Evolutionary conservation across 2,329 filamentous ascomycete genomes (phyloP).

Genomic region (Neonectria neomacrospora): DNA sequence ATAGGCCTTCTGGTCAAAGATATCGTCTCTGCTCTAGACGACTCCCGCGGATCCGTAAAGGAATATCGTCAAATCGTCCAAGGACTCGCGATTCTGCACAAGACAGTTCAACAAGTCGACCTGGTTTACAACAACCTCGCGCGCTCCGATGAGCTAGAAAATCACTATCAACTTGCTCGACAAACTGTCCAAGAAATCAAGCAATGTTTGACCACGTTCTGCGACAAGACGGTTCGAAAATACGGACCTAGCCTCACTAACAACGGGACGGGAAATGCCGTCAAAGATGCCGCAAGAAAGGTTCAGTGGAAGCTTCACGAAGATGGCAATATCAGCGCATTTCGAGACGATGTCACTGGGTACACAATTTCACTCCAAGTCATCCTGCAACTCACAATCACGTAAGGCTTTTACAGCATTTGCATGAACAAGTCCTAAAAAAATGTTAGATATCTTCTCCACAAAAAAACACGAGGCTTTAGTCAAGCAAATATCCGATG

Average conservation of each 20-base stretch:
- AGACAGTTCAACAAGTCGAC: not conserved
- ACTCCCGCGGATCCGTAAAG: not conserved
- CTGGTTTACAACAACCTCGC: not conserved
- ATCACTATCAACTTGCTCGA: not conserved
- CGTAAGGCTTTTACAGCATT: too few relatives aligned
- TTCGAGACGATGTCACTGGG: not conserved
- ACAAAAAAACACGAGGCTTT: too few relatives aligned
- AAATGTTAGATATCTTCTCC: too few relatives aligned
- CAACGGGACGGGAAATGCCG: not conserved
- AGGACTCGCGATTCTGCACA: not conserved
- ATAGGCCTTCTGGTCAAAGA: not conserved
- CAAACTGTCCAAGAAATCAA: not conserved
- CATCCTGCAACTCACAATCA: too few relatives aligned
- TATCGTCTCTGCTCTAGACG: not conserved
- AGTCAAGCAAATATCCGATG: too few relatives aligned
- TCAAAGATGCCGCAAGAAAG: not conserved
- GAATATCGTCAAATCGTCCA: not conserved
- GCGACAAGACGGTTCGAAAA: not conserved
- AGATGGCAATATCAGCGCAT: not conserved
- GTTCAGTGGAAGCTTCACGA: not conserved
- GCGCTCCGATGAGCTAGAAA: not conserved
- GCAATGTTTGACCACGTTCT: not conserved
- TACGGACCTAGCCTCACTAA: not conserved
- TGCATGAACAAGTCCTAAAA: too few relatives aligned
- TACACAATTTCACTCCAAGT: too few relatives aligned